phyloP scores from a whole-genome alignment of 2,329 filamentous ascomycete genomes.

The Neofusicoccum ribis region DNA sequence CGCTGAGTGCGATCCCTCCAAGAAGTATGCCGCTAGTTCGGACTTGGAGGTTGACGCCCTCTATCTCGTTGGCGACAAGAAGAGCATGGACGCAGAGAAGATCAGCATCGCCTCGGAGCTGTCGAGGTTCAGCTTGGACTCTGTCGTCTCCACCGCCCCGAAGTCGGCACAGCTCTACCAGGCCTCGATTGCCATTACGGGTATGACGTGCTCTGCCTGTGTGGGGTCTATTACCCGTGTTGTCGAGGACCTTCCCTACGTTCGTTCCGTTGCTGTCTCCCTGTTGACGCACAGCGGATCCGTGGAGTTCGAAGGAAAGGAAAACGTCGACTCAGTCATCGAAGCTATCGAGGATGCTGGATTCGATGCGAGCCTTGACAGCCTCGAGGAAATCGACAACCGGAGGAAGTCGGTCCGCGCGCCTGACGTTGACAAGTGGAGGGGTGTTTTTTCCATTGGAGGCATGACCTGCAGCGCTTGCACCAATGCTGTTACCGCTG shows the following conservation, averaged over 20 bases:
- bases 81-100: slow-evolving; percentile 2
- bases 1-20: slow-evolving; percentile 25
- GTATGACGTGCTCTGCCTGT: slow-evolving; percentile 25
- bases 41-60: slow-evolving; percentile 1
- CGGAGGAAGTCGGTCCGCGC: slow-evolving; percentile 9
- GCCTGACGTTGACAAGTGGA: slow-evolving; percentile 30
- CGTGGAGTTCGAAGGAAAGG: slow-evolving; percentile 25
- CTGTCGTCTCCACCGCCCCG: slow-evolving; percentile 7
- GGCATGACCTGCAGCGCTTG: slow-evolving; percentile 63
- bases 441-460: slow-evolving; percentile 51
- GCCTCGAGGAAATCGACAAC: slow-evolving; percentile 19
- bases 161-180: background rate
- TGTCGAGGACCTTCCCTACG: slow-evolving; percentile 24
- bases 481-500: slow-evolving; percentile 50
- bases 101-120: slow-evolving; percentile 10
- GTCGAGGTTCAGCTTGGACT: slow-evolving; percentile 18
- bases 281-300: slow-evolving; percentile 26
- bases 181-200: slow-evolving; percentile 21
- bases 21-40: slow-evolving; percentile 3
- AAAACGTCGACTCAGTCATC: slow-evolving; percentile 22
- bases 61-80: slow-evolving; percentile 1
- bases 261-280: slow-evolving; percentile 24
- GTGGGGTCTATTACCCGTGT: slow-evolving; percentile 23
- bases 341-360: slow-evolving; percentile 27
- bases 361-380: slow-evolving; percentile 26